phyloP scores from a whole-genome alignment of 2,329 filamentous ascomycete genomes.

The Fusarium sp. region DNA sequence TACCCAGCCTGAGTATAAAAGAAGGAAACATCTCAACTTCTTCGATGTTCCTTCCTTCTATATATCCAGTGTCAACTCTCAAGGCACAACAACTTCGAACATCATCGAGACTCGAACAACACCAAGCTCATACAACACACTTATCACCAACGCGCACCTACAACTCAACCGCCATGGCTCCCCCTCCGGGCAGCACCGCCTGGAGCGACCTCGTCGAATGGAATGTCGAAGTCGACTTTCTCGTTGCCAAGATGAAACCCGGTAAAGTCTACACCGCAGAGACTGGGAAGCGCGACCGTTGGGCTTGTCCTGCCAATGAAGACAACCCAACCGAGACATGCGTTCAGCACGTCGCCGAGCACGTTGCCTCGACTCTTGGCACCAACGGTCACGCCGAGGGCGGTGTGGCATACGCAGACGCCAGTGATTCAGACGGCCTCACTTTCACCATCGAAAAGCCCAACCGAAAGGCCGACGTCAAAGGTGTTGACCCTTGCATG shows the following conservation, averaged over 20 bases:
- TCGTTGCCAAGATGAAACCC: slow-evolving; percentile 42
- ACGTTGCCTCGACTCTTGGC: slow-evolving; percentile 3
- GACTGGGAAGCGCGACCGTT: slow-evolving; percentile 8
- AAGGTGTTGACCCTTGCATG: slow-evolving; percentile 7
- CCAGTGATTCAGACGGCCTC: neutral
- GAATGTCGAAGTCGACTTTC: slow-evolving; percentile 45
- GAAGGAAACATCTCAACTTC: too few species aligned
- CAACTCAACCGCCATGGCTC: neutral
- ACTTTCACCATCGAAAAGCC: slow-evolving; percentile 1
- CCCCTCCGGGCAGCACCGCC: neutral
- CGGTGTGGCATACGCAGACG: slow-evolving; percentile 23
- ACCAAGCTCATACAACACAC: neutral
- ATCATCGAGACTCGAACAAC: neutral
- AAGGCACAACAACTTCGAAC: neutral
- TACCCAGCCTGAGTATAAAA: too few species aligned
- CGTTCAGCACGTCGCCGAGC: slow-evolving; percentile 26
- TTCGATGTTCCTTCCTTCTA: too few species aligned
- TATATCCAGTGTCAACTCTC: too few species aligned
- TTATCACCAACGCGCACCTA: neutral
- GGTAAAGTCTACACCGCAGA: slow-evolving; percentile 9
- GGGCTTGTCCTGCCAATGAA: slow-evolving; percentile 38
- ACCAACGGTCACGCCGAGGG: neutral
- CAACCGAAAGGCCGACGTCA: neutral
- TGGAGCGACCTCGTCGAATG: slow-evolving; percentile 26
- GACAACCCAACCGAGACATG: slow-evolving; percentile 24